Evolutionary conservation across 116 monocot genomes (phyloP).

Genomic region (Iris pallida): DNA sequence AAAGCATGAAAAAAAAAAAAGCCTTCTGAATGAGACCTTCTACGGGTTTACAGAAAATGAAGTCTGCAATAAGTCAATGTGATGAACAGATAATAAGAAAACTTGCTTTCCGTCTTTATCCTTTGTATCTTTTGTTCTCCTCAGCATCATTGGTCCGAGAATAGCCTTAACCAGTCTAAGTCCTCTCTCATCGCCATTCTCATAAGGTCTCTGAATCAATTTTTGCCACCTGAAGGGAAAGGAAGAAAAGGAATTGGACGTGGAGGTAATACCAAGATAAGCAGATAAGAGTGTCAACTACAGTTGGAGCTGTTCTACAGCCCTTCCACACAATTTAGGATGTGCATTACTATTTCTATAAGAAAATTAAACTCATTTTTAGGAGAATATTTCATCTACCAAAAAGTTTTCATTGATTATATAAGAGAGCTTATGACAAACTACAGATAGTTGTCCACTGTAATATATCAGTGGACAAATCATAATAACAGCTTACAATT

Average conservation of each 20-base stretch:
- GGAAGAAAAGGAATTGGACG: neutral
- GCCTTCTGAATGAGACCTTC: neutral
- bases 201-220: constrained; percentile 79
- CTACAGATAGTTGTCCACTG: neutral
- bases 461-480: neutral
- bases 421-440: neutral
- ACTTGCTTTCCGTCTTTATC: constrained; percentile 74
- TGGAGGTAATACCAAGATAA: neutral
- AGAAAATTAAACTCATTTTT: no score
- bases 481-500: no score
- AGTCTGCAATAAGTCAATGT: neutral
- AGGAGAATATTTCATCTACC: no score
- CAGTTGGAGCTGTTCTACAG: neutral
- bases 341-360: neutral
- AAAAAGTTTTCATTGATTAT: neutral
- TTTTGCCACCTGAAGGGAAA: constrained; percentile 66
- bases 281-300: neutral
- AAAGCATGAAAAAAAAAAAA: constrained; percentile 6
- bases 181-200: constrained; percentile 78
- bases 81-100: neutral
- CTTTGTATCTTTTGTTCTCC: constrained; percentile 86
- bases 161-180: constrained; percentile 73
- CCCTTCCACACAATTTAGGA: neutral
- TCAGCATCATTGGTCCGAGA: constrained; percentile 74
- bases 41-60: neutral